These are phyloP conservation scores for Diplosphaera chodatii DNA, from an alignment of 139 green algal genomes.

Conservation along the genomic window DNA sequence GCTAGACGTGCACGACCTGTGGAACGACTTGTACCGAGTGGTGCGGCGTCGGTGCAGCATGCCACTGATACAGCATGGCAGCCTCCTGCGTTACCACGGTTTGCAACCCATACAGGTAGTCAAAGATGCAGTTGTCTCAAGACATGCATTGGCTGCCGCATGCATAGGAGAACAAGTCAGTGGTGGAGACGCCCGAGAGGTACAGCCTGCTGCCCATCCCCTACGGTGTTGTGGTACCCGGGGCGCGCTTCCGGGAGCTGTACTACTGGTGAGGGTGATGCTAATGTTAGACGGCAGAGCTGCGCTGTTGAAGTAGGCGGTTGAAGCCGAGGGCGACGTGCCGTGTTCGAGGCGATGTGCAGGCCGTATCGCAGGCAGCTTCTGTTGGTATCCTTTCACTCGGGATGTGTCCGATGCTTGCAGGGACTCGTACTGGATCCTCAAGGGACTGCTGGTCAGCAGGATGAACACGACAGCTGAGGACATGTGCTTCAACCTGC, in stretches of 20 bases:
- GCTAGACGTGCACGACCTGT: slow-evolving; percentile 28
- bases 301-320: too few relatives aligned
- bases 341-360: too few relatives aligned
- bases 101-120: neutral
- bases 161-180: slow-evolving; percentile 18
- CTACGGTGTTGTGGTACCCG: slow-evolving; percentile 65
- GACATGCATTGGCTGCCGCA: too few relatives aligned
- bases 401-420: too few relatives aligned
- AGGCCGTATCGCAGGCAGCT: too few relatives aligned
- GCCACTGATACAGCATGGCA: neutral
- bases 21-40: slow-evolving; percentile 33
- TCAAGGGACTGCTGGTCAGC: slow-evolving; percentile 73
- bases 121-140: too few relatives aligned
- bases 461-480: slow-evolving; percentile 53
- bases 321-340: too few relatives aligned
- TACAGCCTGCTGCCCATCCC: slow-evolving; percentile 74
- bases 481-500: slow-evolving; percentile 56
- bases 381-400: too few relatives aligned
- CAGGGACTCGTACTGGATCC: slow-evolving; percentile 84
- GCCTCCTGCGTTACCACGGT: too few relatives aligned
- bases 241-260: slow-evolving; percentile 62
- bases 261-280: slow-evolving; percentile 42
- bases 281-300: too few relatives aligned
- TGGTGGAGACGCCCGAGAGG: slow-evolving; percentile 5
- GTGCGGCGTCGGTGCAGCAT: neutral